Evolutionary conservation across 2,329 filamentous ascomycete species (phyloP), one percentile per base, ranked within the genome.

Genomic region (Cordyceps militaris): DNA sequence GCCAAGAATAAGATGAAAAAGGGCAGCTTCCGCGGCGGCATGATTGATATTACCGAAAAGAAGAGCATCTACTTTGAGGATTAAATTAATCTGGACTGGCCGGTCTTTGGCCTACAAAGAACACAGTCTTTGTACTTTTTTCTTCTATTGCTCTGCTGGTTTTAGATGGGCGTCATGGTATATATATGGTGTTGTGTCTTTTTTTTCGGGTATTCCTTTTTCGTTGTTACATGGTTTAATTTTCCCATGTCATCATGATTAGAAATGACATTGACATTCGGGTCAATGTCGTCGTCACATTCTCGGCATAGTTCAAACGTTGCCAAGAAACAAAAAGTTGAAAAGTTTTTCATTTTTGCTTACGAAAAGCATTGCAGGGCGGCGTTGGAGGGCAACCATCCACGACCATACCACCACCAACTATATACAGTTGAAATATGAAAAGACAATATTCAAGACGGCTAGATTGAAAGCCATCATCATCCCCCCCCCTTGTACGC

Each of bases 1-100:
- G 94, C 97, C 79, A 99, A 99, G 85, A 99, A 99, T 76, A 99
- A 99, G 81, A 94, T 91, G 82, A 92, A 91, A 81, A 81, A 85
- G 65, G 94, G 94, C 52, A 90, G 87, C 63, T 99, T 96, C 79
- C 85, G 88, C 49, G 94, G 94, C 46, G 94, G 94, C 7, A 74
- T 81, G 54, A 96, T 99, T 66, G 92, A 99, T 70, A 88, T 93
- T 55, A 75, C 80, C 14, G 85, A 86, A 21, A 87, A 88, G 63
- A 92, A 93, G 74, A 88, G 89, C 59, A 88, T 96, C 76, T 97
- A 96, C 76, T 99, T 99, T 73, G 91, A 97, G 6, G 50, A 54
- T 10, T 54, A 54, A 23, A 34, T 2, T 1, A 11, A 32, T 7
- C 10, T 2, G 28, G 16, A 21, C n/a, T 32, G 26, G n/a, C 34